phyloP scores from a whole-genome alignment of 495 filamentous ascomycete genomes.

The Penicillium salamii region DNA sequence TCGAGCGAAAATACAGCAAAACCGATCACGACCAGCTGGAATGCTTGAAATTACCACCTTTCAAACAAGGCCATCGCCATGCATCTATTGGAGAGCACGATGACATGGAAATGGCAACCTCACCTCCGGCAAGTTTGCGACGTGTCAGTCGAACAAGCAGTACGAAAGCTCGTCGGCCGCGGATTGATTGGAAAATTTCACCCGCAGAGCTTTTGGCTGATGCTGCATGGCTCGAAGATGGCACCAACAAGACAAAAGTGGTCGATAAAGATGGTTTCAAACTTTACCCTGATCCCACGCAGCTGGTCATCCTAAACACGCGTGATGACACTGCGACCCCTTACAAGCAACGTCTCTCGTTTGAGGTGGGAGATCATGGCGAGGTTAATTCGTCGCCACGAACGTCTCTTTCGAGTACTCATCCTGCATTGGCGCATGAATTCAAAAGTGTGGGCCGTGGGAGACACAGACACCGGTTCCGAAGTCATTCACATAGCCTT shows the following conservation, averaged over 20 bases:
- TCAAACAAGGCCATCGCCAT: slow-evolving; percentile 31
- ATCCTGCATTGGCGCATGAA: slow-evolving; percentile 26
- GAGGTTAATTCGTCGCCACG: slow-evolving; percentile 24
- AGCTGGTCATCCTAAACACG: slow-evolving; percentile 20
- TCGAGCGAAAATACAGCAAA: slow-evolving; percentile 49
- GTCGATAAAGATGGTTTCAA: slow-evolving; percentile 69
- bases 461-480: slow-evolving; percentile 29
- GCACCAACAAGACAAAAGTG: slow-evolving; percentile 67
- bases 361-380: slow-evolving; percentile 10
- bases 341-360: slow-evolving; percentile 14
- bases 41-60: slow-evolving; percentile 55
- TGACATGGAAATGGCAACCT: slow-evolving; percentile 25
- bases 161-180: slow-evolving; percentile 57
- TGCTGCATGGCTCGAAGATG: slow-evolving; percentile 78
- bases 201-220: slow-evolving; percentile 83
- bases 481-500: slow-evolving; percentile 22
- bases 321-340: slow-evolving; percentile 8
- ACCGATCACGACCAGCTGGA: slow-evolving; percentile 43
- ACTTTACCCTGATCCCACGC: slow-evolving; percentile 54
- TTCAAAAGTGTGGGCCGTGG: slow-evolving; percentile 34
- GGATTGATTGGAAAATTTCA: slow-evolving; percentile 75
- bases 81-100: slow-evolving; percentile 15
- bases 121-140: slow-evolving; percentile 35
- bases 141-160: slow-evolving; percentile 35
- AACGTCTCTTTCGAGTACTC: slow-evolving; percentile 31